Evolutionary conservation across 2,329 filamentous ascomycete genomes (phyloP).

Genomic region (Cryphonectria nitschkei): DNA sequence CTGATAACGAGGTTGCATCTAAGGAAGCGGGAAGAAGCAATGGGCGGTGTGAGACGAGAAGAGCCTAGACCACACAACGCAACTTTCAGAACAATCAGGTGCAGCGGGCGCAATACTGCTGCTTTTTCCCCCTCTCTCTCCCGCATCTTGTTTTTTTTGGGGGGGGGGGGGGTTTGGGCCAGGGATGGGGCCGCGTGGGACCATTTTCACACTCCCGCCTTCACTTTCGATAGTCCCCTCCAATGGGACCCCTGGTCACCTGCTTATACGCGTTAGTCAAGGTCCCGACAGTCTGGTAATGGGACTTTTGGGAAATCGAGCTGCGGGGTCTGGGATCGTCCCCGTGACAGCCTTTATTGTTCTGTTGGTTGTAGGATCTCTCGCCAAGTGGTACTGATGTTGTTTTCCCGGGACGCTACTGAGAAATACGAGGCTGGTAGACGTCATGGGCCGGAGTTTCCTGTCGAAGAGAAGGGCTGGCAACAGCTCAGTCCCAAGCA

Average conservation of each 20-base stretch:
- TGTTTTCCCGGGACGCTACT: background rate
- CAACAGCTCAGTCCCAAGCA: background rate
- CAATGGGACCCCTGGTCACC: background rate
- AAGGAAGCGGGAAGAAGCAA: background rate
- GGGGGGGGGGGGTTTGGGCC: background rate
- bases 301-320: conserved; percentile 20
- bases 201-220: background rate
- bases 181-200: background rate
- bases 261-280: conserved; percentile 15
- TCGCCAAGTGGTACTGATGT: background rate
- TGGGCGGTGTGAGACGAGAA: background rate
- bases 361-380: background rate
- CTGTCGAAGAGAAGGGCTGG: background rate
- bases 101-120: background rate
- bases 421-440: background rate
- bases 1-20: background rate
- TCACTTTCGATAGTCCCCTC: background rate
- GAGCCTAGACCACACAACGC: background rate
- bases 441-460: background rate
- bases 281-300: conserved; percentile 27
- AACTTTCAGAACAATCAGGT: background rate
- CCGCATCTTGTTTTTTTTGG: background rate
- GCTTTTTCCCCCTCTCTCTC: background rate
- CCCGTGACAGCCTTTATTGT: background rate
- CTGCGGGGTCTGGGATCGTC: conserved; percentile 15